Evolutionary conservation across 2,329 filamentous ascomycete genomes (phyloP).

Genomic region (Kalmusia sp.): DNA sequence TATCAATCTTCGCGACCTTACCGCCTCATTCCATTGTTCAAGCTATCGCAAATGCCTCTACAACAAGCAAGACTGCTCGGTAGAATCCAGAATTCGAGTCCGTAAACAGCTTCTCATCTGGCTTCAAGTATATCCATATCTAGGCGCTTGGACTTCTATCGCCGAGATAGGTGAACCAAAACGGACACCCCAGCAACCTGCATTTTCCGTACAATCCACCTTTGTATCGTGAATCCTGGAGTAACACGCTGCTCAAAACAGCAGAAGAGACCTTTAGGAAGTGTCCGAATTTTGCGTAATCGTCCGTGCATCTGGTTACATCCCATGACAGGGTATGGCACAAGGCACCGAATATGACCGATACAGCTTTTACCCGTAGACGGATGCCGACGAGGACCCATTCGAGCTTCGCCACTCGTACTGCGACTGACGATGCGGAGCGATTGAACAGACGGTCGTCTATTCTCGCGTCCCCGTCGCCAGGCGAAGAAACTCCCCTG

Average conservation of each 20-base stretch:
- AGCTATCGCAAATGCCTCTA: background rate
- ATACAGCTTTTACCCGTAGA: constrained; percentile 30
- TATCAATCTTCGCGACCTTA: background rate
- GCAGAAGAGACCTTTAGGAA: no score
- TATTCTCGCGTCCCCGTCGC: constrained; percentile 33
- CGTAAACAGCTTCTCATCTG: background rate
- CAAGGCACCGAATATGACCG: constrained; percentile 32
- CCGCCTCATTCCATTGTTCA: constrained; percentile 7
- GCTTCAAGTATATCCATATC: background rate
- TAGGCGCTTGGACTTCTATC: background rate
- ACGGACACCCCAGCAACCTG: no score
- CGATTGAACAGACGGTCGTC: constrained; percentile 52
- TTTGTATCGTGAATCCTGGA: no score
- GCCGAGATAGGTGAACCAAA: no score
- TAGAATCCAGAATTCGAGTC: background rate
- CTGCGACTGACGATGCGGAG: constrained; percentile 53
- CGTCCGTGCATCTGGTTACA: no score
- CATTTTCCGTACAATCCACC: no score
- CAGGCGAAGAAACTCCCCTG: constrained; percentile 43
- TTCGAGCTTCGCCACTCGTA: constrained; percentile 54
- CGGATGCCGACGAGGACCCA: constrained; percentile 39
- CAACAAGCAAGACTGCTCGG: background rate
- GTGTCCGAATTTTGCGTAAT: no score
- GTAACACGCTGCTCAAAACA: no score
- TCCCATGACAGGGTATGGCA: constrained; percentile 21